Percentiles rank a stretch among this genome's conserved stretches.
phyloP scores from a whole-genome alignment of 345 rosid species.

The Toxicodendron radicans region DNA sequence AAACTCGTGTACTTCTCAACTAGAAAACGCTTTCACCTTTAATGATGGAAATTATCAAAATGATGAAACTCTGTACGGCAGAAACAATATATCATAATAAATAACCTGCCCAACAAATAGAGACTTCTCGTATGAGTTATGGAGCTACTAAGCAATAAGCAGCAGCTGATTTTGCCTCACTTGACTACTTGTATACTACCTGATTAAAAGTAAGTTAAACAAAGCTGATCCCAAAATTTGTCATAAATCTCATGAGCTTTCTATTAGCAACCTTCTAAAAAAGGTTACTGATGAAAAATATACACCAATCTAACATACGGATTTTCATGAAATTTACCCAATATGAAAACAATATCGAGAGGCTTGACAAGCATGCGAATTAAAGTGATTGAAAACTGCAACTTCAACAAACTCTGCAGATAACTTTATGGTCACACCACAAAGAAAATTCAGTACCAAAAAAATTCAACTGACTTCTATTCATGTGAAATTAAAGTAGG shows the following conservation, averaged over 20 bases:
- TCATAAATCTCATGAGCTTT: not conserved
- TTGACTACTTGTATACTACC: no score
- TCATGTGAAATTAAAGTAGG: not conserved
- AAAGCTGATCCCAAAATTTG: not conserved
- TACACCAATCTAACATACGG: no score
- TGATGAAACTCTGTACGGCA: no score
- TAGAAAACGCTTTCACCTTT: not conserved
- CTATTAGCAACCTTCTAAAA: not conserved
- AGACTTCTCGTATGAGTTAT: no score
- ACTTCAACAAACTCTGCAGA: not conserved
- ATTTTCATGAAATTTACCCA: not conserved
- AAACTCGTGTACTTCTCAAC: no score
- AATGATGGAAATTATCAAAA: no score
- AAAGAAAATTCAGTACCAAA: conserved; percentile 1
- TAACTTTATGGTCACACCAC: not conserved
- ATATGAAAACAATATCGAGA: no score
- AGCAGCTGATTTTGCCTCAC: no score
- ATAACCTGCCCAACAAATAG: no score
- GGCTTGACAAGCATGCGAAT: not conserved
- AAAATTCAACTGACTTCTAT: conserved; percentile 9
- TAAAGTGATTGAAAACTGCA: not conserved
- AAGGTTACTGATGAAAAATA: not conserved
- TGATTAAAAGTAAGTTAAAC: not conserved
- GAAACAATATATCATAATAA: no score
- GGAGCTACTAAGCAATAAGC: no score